A percentile compares a stretch with the other conserved stretches of the same genome.
Conservation (phyloP, 2,329 filamentous ascomycete genomes). For the Fusarium tricinctum region DNA sequence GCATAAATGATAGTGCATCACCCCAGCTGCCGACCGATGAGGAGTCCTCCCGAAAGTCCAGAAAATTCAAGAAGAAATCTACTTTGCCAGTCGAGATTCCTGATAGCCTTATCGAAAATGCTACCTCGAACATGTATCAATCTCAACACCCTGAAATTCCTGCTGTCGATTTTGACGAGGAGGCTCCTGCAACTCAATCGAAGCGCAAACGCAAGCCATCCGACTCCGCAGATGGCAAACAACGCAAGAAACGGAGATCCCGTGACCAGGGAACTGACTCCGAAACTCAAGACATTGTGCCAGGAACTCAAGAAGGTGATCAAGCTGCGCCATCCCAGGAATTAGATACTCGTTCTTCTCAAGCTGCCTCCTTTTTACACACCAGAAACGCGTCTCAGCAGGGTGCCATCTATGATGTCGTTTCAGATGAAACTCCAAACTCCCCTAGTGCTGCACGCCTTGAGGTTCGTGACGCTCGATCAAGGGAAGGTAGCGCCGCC, state of each 20-base stretch:
- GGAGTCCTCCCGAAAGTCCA: slow-evolving; percentile 44
- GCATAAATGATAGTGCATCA: slow-evolving; percentile 34
- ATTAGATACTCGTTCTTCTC: slow-evolving; percentile 12
- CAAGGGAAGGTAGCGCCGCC: slow-evolving; percentile 48
- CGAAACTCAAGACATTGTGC: slow-evolving; percentile 40
- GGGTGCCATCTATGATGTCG: slow-evolving; percentile 40
- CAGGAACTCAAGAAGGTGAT: slow-evolving; percentile 42
- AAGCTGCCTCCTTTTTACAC: slow-evolving; percentile 34
- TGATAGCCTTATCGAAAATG: slow-evolving; percentile 36
- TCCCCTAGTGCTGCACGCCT: slow-evolving; percentile 51
- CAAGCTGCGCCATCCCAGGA: slow-evolving; percentile 24
- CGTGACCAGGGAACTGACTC: slow-evolving; percentile 39
- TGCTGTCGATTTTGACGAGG: slow-evolving; percentile 37
- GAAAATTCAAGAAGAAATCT: slow-evolving; percentile 49
- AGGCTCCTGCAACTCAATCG: slow-evolving; percentile 42
- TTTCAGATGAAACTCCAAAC: slow-evolving; percentile 38
- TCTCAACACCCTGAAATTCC: slow-evolving; percentile 26
- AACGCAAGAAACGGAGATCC: slow-evolving; percentile 54
- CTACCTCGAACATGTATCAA: slow-evolving; percentile 19
- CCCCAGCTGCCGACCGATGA: slow-evolving; percentile 34
- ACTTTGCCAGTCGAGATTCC: slow-evolving; percentile 35
- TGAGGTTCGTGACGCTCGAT: slow-evolving; percentile 47
- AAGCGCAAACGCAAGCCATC: slow-evolving; percentile 55
- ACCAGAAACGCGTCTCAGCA: slow-evolving; percentile 30
- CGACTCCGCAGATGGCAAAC: slow-evolving; percentile 51